Percentiles rank a stretch among this genome's conserved stretches.
phyloP scores from a whole-genome alignment of 148 eudicot genomes.

The Suaeda aralocaspica region DNA sequence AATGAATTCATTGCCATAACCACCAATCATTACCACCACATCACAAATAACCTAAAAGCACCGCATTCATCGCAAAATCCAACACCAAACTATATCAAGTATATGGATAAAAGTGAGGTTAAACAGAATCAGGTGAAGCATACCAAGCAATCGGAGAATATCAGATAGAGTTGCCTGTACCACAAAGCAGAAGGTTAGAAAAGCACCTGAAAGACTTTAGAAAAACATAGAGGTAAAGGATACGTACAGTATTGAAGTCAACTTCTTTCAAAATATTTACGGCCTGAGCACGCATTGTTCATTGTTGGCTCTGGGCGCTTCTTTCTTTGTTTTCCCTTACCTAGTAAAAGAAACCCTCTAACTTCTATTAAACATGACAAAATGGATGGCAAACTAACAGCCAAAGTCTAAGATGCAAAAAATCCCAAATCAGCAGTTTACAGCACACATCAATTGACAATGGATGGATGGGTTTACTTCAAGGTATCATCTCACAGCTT shows the following conservation, averaged over 20 bases:
- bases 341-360: constrained; percentile 26
- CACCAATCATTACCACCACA: neutral
- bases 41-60: neutral
- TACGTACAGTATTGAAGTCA: constrained; percentile 81
- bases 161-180: constrained; percentile 89
- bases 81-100: neutral
- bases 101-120: neutral
- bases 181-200: constrained; percentile 17
- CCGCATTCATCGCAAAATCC: neutral
- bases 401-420: neutral
- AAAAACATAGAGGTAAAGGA: neutral
- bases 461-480: neutral
- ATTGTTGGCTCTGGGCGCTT: constrained; percentile 54
- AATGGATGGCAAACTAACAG: neutral
- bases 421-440: neutral
- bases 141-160: constrained; percentile 77
- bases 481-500: neutral
- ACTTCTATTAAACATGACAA: too few species aligned
- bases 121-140: constrained; percentile 16
- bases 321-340: constrained; percentile 53
- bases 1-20: neutral
- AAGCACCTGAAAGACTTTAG: neutral
- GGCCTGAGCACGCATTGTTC: constrained; percentile 70
- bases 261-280: constrained; percentile 73
- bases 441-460: neutral